Evolutionary conservation across 345 rosid species (phyloP), one percentile per base, ranked within the genome.

Genomic region (Turritis glabra): DNA sequence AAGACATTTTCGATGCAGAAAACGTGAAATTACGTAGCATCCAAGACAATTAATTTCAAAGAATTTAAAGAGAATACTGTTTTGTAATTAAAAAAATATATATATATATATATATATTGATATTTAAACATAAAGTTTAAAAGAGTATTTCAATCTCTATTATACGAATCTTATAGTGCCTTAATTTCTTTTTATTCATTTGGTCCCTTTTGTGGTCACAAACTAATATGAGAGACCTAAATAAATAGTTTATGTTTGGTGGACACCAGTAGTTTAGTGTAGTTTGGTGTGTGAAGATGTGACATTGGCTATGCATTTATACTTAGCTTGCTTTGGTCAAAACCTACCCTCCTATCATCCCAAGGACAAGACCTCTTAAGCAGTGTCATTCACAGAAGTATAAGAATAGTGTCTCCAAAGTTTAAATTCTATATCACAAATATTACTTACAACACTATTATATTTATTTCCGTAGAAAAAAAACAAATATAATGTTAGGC

Each of bases 221-320:
- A 1, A 62, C 4, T 13, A 25, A 21, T 8, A 64, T n/a, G 52
- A 65, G 40, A 47, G 72, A 57, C 51, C 32, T 48, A 73, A 55
- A 14, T 12, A 51, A 23, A 27, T 51, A 59, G 27, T 50, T 59
- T 27, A 21, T 51, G 38, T 56, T 74, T 65, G 78, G 72, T 74
- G 23, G 64, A 54, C 41, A 27, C 13, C 8, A 64, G 37, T 22
- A 40, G 25, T 72, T 11, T 18, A 53, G 55, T 63, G 21, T 53
- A 2, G 56, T 75, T 46, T 51, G 69, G 63, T 75, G 8, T 58
- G 68, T 75, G 79, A 74, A 74, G 33, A 74, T 56, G 72, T 74
- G 48, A 54, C 64, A 64, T 43, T 25, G 1, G 41, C 53, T 26
- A 37, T 37, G 50, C 59, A 66, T 57, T 35, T 37, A 11, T 35